These are phyloP conservation scores for Calonectria henricotiae DNA, from an alignment of 2,329 filamentous ascomycete genomes.

Conservation along the genomic window DNA sequence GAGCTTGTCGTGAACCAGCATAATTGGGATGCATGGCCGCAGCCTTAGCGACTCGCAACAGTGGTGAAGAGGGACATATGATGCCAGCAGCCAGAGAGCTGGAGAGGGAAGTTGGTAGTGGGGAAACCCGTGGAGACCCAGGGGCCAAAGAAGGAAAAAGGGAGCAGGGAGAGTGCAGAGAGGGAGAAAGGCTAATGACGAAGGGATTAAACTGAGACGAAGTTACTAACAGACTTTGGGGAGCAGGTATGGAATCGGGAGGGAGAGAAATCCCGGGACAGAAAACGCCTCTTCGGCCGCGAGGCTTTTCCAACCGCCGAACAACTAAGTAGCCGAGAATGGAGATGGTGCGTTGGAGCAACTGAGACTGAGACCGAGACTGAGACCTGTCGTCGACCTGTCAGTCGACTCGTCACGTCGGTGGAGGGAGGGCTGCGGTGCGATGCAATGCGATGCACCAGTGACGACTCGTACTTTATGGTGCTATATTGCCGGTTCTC, in stretches of 20 bases:
- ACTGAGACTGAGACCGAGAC: slow-evolving; percentile 28
- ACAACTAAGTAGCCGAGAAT: slow-evolving; percentile 27
- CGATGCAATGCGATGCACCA: slow-evolving; percentile 21
- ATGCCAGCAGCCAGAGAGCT: slow-evolving; percentile 41
- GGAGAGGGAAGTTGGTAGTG: slow-evolving; percentile 38
- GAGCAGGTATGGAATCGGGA: slow-evolving; percentile 24
- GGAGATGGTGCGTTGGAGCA: slow-evolving; percentile 16
- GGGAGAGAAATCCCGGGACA: slow-evolving; percentile 22
- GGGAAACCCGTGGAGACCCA: slow-evolving; percentile 34
- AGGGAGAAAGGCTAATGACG: slow-evolving; percentile 18
- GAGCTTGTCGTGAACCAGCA: slow-evolving; percentile 50
- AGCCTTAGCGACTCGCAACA: slow-evolving; percentile 52
- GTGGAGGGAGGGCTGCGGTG: slow-evolving; percentile 12
- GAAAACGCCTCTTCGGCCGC: slow-evolving; percentile 34
- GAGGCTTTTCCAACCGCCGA: slow-evolving; percentile 36
- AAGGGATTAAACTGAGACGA: slow-evolving; percentile 11
- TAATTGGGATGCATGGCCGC: slow-evolving; percentile 53
- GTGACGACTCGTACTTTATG: slow-evolving; percentile 27
- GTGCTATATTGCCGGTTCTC: neutral
- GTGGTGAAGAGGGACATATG: slow-evolving; percentile 50
- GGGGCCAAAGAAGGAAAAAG: slow-evolving; percentile 26
- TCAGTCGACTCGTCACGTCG: slow-evolving; percentile 38
- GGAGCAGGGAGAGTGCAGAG: slow-evolving; percentile 24
- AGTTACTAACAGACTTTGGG: slow-evolving; percentile 33
- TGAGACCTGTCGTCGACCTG: slow-evolving; percentile 34